Base-by-base conservation (phyloP, 805 yeast species). In the Cyberlindnera euphorbiiphila region DNA sequence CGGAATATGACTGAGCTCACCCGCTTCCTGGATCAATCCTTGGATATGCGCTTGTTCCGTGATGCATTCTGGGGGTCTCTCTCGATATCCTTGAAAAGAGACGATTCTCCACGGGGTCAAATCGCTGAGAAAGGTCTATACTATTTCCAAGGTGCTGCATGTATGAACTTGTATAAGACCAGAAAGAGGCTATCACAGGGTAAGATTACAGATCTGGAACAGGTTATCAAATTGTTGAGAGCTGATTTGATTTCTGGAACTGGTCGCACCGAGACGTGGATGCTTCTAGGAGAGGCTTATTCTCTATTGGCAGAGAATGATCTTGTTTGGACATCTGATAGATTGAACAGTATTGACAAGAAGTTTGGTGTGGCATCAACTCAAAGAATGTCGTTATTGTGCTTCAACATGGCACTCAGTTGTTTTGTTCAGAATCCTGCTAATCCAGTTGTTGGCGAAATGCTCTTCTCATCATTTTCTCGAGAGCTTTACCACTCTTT, bases 311-410 rank as follows among this genome's bases (percentile, higher is more conserved):
- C 83, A 0, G 97, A 91, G 47, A 96, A 88, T 57, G 96, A 86
- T 46, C 61, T 93, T 39, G 77, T 85, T n/a, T 87, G 96, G 94
- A 84, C 91, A 1, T 79, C 95, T 0, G 96, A 89, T 50, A 84
- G 84, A 51, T 61, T 87, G 25, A 80, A 80, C 35, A 67, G 73
- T 0, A 53, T 68, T 0, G 93, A 83, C 6, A 69, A 78, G 43
- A 81, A 81, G 51, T 61, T 62, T 4, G 57, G 62, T 0, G 81
- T 87, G 0, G 86, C 88, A 0, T 60, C 69, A 6, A 54, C 74
- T 4, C 96, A 87, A 57, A 69, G 82, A 41, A 81, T 72, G 50
- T 69, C 95, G 0, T 58, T 91, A 2, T 49, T 87, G 3, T 81
- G 95, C 43, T 87, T 81, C 49, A 54, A 80, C 16, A 81, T 83